Evolutionary conservation across 129 eudicot species (phyloP), one percentile per base, ranked within the genome.

Genomic region (Flaveria sonorensis): DNA sequence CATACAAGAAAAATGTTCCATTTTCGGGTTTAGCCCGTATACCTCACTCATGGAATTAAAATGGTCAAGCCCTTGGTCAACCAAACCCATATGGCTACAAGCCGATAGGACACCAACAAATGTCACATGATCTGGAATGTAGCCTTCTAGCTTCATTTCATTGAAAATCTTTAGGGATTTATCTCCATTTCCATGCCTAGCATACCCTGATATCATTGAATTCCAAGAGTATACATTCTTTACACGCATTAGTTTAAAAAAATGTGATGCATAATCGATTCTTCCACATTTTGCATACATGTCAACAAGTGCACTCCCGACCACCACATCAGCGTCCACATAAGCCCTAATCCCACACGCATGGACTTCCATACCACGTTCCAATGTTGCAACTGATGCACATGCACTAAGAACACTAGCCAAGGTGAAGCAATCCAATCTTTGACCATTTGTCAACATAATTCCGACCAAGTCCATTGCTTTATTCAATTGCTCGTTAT

Each of bases 381-480:
- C 97, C 81, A 93, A 70, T 21, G 98, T 93, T 60, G 98, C 98
- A 74, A 93, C 88, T 13, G 98, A 91, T 72, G 98, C 98, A 85
- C 98, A 93, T 15, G 96, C 98, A 68, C 98, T 93, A 40, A 93
- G 90, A 77, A 93, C 96, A 26, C 96, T 87, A 68, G 98, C 98
- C 39, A 91, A 84, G 24, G 95, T 91, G 92, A 89, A 93, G 66
- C 85, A 74, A 74, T 93, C 97, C 60, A 93, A 78, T 73, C 85
- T 79, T 51, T 85, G 85, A 60, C 98, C 98, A 26, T 85, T 87
- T 18, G 83, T 88, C 81, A 91, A 32, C 90, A 93, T 85, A 79
- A 77, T 72, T 82, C 82, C 74, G 28, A 91, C 97, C 82, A 93
- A 84, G 50, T 86, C 78, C 89, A 93, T 87, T 42, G 97, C 98